A percentile compares a stretch with the other conserved stretches of the same genome.
phyloP scores from a whole-genome alignment of 768 basidiomycete species.

The Mycena kentingensis region DNA sequence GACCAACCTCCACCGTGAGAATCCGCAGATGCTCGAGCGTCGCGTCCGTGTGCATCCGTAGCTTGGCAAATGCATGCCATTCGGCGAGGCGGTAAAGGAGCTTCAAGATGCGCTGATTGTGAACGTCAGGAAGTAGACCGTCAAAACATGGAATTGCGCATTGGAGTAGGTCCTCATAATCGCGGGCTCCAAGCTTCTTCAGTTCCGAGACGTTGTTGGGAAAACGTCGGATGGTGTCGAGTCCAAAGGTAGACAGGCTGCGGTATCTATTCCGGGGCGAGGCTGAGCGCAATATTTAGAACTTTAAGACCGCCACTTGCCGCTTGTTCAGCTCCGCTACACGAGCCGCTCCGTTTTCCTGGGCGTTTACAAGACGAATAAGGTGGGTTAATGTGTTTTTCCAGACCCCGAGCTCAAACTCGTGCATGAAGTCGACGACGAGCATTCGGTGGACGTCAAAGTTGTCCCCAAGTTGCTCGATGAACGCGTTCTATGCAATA shows the following conservation, averaged over 20 bases:
- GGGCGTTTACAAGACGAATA: slow-evolving; percentile 33
- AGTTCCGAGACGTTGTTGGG: slow-evolving; percentile 28
- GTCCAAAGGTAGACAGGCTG: slow-evolving; percentile 21
- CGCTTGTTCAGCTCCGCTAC: slow-evolving; percentile 27
- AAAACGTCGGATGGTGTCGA: slow-evolving; percentile 29
- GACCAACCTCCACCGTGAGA: slow-evolving; percentile 27
- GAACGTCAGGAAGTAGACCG: slow-evolving; percentile 28
- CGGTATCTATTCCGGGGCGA: no score
- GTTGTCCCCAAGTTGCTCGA: slow-evolving; percentile 17
- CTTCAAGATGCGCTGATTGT: slow-evolving; percentile 27
- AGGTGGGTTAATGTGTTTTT: slow-evolving; percentile 38
- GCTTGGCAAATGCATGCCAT: slow-evolving; percentile 42
- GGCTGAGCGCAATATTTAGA: not conserved
- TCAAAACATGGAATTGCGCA: slow-evolving; percentile 37
- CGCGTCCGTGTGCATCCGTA: slow-evolving; percentile 37
- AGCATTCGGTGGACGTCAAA: slow-evolving; percentile 32
- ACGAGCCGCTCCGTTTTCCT: slow-evolving; percentile 10
- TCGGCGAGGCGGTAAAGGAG: slow-evolving; percentile 31
- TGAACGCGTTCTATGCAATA: slow-evolving; percentile 39
- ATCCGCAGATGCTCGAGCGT: slow-evolving; percentile 29
- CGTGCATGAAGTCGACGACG: slow-evolving; percentile 40
- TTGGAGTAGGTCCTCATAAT: slow-evolving; percentile 39
- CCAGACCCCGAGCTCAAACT: slow-evolving; percentile 41
- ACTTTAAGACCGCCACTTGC: slow-evolving; percentile 20
- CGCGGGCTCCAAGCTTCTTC: slow-evolving; percentile 29